These are phyloP conservation scores for Pseudovirgaria hyperparasitica DNA, from an alignment of 2,329 filamentous ascomycete species.

Conservation along the genomic window DNA sequence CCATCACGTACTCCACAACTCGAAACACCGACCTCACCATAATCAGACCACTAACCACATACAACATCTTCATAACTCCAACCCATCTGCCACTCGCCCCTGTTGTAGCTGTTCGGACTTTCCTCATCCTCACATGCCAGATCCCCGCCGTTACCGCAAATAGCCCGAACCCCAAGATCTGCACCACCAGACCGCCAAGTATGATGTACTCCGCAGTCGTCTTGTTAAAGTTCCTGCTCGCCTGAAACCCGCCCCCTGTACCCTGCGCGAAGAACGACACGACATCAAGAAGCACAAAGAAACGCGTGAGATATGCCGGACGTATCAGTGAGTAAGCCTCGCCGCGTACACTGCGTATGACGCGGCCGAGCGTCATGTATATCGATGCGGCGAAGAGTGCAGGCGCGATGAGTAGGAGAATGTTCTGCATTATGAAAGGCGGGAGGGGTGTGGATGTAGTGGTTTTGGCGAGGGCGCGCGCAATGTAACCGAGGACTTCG, in stretches of 20 bases:
- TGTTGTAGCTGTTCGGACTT: constrained; percentile 10
- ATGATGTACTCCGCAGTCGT: constrained; percentile 29
- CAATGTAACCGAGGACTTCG: constrained; percentile 38
- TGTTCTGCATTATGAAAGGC: constrained; percentile 30
- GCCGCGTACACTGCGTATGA: constrained; percentile 26
- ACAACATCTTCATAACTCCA: constrained; percentile 19
- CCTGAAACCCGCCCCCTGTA: constrained; percentile 22
- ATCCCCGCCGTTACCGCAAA: constrained; percentile 26
- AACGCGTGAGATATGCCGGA: constrained; percentile 28
- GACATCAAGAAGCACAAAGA: constrained; percentile 33
- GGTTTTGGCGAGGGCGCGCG: constrained; percentile 26
- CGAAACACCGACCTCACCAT: constrained; percentile 34
- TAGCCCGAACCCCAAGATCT: constrained; percentile 36
- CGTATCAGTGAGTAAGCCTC: constrained; percentile 26
- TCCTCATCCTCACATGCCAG: constrained; percentile 14
- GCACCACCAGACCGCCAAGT: constrained; percentile 33
- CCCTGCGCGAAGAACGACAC: constrained; percentile 31
- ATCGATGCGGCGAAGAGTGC: constrained; percentile 36
- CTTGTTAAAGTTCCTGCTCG: constrained; percentile 9
- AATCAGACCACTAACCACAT: constrained; percentile 28
- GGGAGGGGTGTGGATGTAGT: constrained; percentile 13
- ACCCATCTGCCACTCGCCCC: no score
- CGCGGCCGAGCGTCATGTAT: constrained; percentile 36
- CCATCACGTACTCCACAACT: constrained; percentile 32
- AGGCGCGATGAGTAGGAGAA: constrained; percentile 33